Evolutionary conservation across 352 stramenopile genomes (phyloP), one percentile per base, ranked within the genome.

Genomic region (Phytophthora hibernalis): DNA sequence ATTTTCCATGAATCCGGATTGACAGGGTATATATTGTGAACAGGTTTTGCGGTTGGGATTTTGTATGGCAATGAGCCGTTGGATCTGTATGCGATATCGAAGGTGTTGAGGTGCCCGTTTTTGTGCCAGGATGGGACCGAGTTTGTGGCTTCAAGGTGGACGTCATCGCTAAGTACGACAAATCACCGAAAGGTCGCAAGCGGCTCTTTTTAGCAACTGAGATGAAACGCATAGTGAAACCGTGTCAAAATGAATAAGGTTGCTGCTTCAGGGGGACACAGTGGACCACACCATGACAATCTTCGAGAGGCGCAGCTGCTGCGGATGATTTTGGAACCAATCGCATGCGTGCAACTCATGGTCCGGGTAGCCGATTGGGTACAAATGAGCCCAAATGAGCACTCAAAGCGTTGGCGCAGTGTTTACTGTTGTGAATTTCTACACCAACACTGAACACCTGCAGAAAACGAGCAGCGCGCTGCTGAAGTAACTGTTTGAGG

Each of bases 101-200:
- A 54, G 28, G 8, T 9, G 16, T 10, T 18, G 0, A 12, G 24
- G 51, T 62, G 37, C 30, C 54, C 35, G 11, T 70, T 61, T 65
- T 44, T 67, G 38, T 48, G 51, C 50, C 22, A 61, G 6, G 58
- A 73, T 74, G 61, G 61, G 61, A 70, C 57, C 55, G 54, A 37
- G 38, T 31, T n/a, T 58, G 21, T 57, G 56, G 64, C 66, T 74
- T 74, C 66, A 74, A 71, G 62, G 68, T 76, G 68, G 68, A 76
- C 68, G 49, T 43, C 35, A 16, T 31, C 51, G n/a, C 45, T 64
- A 72, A 72, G 52, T 68, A 26, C 53, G 51, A 61, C 30, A 56
- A 43, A 50, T 37, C 51, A 55, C 12, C 31, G 62, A 72, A 72
- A 72, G 42, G 68, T 4, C 56, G 62, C 18, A 45, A 11, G 22